Conservation (phyloP, 352 stramenopile genomes). For the Phytophthora gonapodyides region DNA sequence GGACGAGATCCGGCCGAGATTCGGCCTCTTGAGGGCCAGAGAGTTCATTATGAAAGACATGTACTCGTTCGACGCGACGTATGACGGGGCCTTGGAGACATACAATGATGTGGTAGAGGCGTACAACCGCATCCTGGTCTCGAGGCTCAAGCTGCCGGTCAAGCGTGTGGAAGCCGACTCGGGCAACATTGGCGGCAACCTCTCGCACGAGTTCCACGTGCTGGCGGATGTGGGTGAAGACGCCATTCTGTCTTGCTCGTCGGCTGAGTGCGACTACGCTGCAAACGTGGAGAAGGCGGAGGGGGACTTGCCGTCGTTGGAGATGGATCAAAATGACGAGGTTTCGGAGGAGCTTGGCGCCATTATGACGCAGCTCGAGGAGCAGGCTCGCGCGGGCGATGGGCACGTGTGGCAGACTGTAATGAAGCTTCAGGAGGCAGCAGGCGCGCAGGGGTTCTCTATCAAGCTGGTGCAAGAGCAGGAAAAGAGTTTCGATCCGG, state of each 20-base stretch:
- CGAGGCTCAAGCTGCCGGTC: slow-evolving; percentile 67
- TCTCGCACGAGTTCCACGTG: slow-evolving; percentile 92
- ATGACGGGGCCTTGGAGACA: slow-evolving; percentile 59
- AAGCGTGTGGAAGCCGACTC: slow-evolving; percentile 87
- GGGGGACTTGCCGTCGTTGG: slow-evolving; percentile 33
- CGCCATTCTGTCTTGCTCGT: slow-evolving; percentile 72
- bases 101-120: slow-evolving; percentile 81
- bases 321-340: background rate
- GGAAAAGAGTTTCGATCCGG: slow-evolving; percentile 19
- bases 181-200: slow-evolving; percentile 86
- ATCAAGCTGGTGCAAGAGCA: slow-evolving; percentile 46
- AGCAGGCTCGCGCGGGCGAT: slow-evolving; percentile 19
- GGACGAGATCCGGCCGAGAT: slow-evolving; percentile 88
- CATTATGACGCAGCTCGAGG: slow-evolving; percentile 32
- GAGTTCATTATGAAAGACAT: slow-evolving; percentile 94
- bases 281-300: slow-evolving; percentile 90
- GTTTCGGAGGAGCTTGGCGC: slow-evolving; percentile 5
- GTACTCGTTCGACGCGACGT: slow-evolving; percentile 87
- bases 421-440: slow-evolving; percentile 33
- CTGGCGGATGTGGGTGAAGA: slow-evolving; percentile 85
- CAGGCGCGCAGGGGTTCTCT: slow-evolving; percentile 26
- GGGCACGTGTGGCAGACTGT: slow-evolving; percentile 39
- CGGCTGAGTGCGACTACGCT: slow-evolving; percentile 63
- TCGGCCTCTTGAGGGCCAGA: slow-evolving; percentile 77
- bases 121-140: slow-evolving; percentile 78